Evolutionary conservation across 441 rosid species (phyloP).

Genomic region (Populus hybrid): DNA sequence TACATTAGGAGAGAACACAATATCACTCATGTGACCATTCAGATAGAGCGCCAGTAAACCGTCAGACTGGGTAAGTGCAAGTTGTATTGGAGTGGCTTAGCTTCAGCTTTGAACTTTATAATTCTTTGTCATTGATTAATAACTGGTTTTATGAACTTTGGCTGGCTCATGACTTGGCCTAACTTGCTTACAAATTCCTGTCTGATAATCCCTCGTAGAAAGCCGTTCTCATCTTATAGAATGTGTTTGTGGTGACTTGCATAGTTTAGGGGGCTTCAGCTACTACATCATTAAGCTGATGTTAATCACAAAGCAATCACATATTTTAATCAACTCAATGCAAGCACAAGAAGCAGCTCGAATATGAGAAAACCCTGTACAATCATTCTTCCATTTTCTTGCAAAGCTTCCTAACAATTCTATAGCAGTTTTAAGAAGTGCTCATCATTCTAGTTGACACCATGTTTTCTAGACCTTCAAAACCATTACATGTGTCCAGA

Average conservation of each 20-base stretch:
- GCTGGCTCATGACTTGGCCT: neutral
- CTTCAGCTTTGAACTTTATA: neutral
- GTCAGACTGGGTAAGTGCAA: neutral
- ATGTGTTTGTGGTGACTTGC: neutral
- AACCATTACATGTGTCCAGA: slow-evolving; percentile 33
- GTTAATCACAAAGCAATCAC: slow-evolving; percentile 3
- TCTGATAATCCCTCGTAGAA: neutral
- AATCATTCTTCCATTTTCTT: neutral
- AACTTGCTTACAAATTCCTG: neutral
- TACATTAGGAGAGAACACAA: slow-evolving; percentile 51
- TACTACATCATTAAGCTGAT: neutral
- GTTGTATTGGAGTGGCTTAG: neutral
- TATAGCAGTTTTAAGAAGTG: slow-evolving; percentile 40
- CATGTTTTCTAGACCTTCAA: slow-evolving; percentile 34
- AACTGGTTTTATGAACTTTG: neutral
- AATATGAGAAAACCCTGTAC: slow-evolving; percentile 17
- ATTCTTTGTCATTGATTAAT: neutral
- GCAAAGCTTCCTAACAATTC: slow-evolving; percentile 7
- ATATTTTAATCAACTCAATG: slow-evolving; percentile 37
- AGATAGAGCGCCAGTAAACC: slow-evolving; percentile 47
- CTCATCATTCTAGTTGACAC: slow-evolving; percentile 35
- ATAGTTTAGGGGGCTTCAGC: neutral
- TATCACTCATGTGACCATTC: slow-evolving; percentile 64
- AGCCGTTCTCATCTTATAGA: neutral
- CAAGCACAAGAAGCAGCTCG: slow-evolving; percentile 30